These are phyloP conservation scores for Bocquillonia castaneifolia DNA, from an alignment of 441 rosid species.

Conservation along the genomic window DNA sequence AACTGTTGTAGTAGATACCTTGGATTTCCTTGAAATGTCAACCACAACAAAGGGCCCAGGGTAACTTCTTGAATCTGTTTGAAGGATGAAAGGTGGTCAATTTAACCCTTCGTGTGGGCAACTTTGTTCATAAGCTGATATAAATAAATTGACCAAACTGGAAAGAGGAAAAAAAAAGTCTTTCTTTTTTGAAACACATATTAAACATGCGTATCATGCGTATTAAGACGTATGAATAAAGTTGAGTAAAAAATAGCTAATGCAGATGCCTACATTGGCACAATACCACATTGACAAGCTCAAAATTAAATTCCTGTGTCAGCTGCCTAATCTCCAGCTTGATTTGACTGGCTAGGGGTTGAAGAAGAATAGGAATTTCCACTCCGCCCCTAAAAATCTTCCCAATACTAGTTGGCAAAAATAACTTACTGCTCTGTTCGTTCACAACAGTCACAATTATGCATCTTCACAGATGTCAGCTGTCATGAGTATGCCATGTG, in stretches of 20 bases:
- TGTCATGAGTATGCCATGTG: background rate
- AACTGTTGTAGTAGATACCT: constrained; percentile 43
- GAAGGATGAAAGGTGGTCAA: constrained; percentile 12
- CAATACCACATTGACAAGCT: background rate
- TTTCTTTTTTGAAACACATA: background rate
- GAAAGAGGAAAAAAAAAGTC: background rate
- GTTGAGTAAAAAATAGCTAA: background rate
- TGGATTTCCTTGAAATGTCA: constrained; percentile 59
- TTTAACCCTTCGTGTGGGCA: background rate
- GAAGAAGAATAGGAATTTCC: background rate
- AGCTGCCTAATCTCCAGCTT: background rate
- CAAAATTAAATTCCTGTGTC: background rate
- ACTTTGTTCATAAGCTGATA: background rate
- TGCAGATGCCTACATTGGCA: background rate
- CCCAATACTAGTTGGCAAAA: background rate
- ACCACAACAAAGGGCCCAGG: constrained; percentile 92
- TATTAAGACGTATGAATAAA: background rate
- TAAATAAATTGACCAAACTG: background rate
- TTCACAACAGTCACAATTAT: background rate
- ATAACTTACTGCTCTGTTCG: background rate
- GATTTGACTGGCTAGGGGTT: background rate
- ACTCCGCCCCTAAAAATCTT: background rate
- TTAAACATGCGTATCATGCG: background rate
- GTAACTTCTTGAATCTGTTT: constrained; percentile 71
- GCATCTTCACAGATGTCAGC: background rate